Conservation (phyloP, 2,329 filamentous ascomycete genomes). For the Neofusicoccum cordaticola region DNA sequence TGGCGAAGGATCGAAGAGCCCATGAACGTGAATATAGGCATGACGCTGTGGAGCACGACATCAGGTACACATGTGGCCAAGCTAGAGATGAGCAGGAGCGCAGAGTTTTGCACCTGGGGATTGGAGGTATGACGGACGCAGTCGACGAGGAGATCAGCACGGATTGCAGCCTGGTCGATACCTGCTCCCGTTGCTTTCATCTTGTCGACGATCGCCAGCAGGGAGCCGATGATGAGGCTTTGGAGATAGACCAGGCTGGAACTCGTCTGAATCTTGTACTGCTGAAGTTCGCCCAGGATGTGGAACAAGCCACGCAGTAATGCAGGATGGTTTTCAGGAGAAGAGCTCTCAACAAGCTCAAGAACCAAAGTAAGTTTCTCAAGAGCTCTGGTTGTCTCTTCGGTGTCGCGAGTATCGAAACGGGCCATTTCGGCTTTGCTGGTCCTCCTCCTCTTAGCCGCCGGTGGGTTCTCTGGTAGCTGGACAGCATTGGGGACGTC, state of each 20-base stretch:
- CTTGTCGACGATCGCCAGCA: slow-evolving; percentile 79
- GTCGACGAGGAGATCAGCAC: slow-evolving; percentile 87
- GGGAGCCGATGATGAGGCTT: slow-evolving; percentile 75
- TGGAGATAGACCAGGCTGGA: slow-evolving; percentile 90
- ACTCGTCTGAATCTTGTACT: slow-evolving; percentile 74
- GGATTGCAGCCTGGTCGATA: slow-evolving; percentile 75
- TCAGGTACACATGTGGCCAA: slow-evolving; percentile 86
- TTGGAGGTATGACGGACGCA: slow-evolving; percentile 90
- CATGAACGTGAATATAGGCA: slow-evolving; percentile 99
- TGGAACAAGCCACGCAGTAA: slow-evolving; percentile 79
- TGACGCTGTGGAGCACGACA: slow-evolving; percentile 90
- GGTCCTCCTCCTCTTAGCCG: slow-evolving; percentile 75
- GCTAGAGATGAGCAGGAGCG: slow-evolving; percentile 81
- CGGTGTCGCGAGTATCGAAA: slow-evolving; percentile 59
- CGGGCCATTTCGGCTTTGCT: slow-evolving; percentile 69
- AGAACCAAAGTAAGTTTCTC: slow-evolving; percentile 81
- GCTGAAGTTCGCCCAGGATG: slow-evolving; percentile 80
- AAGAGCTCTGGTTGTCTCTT: slow-evolving; percentile 65
- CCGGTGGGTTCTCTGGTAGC: slow-evolving; percentile 67
- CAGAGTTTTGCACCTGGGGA: slow-evolving; percentile 89
- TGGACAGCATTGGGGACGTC: slow-evolving; percentile 71
- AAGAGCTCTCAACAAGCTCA: slow-evolving; percentile 80
- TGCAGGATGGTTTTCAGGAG: slow-evolving; percentile 70
- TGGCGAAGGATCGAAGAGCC: slow-evolving; percentile 86
- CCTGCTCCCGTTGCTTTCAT: slow-evolving; percentile 60